phyloP scores from a whole-genome alignment of 2,329 filamentous ascomycete genomes.

The Neofusicoccum sp. region DNA sequence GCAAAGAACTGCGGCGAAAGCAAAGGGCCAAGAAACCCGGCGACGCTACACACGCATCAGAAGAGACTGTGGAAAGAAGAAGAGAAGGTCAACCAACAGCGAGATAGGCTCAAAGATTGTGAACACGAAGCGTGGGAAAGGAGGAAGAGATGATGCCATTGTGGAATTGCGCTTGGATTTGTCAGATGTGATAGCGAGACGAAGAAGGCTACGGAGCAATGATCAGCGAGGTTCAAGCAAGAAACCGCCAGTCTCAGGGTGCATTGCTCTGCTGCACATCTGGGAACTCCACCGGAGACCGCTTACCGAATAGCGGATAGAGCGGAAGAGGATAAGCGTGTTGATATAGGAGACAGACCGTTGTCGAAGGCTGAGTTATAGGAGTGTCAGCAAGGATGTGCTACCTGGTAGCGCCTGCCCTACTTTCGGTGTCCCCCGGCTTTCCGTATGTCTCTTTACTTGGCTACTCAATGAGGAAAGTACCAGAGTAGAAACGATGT shows the following conservation, averaged over 20 bases:
- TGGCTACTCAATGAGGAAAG: not conserved
- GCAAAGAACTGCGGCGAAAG: conserved; percentile 26
- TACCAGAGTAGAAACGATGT: not conserved
- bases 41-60: conserved; percentile 21
- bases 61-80: not conserved
- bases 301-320: not conserved
- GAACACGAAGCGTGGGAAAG: conserved; percentile 24
- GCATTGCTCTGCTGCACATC: not conserved
- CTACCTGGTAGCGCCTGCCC: not conserved
- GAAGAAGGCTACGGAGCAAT: not conserved
- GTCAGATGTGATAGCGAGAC: not conserved
- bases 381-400: not conserved
- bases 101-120: conserved; percentile 28
- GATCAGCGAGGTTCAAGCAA: not conserved
- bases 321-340: too few species aligned
- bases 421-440: not conserved
- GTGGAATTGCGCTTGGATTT: not conserved
- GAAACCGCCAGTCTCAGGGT: too few species aligned
- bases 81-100: conserved; percentile 20
- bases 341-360: too few species aligned
- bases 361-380: not conserved
- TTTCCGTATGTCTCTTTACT: not conserved
- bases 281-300: not conserved
- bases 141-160: conserved; percentile 26
- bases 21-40: conserved; percentile 26